Evolutionary conservation across 495 filamentous ascomycete species (phyloP).

Genomic region (Aspergillus kassunensis): DNA sequence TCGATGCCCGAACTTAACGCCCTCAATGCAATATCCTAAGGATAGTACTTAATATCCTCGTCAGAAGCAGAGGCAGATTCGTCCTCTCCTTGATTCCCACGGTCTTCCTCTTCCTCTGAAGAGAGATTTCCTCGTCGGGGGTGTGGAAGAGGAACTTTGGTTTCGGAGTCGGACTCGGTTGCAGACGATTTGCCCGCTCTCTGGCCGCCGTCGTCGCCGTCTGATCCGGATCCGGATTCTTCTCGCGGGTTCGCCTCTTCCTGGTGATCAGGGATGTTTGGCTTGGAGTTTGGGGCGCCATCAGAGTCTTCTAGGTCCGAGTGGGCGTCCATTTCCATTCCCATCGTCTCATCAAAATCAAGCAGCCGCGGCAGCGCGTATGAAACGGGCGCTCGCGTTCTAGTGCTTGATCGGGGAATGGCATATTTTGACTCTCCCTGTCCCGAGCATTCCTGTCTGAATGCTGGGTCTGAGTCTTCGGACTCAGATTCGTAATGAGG

Average conservation of each 20-base stretch:
- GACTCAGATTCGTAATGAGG: background rate
- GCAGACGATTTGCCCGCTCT: background rate
- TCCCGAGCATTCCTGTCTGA: background rate
- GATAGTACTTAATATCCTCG: no score
- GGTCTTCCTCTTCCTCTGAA: background rate
- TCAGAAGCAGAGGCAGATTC: no score
- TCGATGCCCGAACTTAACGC: no score
- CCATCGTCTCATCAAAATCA: background rate
- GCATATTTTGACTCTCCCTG: background rate
- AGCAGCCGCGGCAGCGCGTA: background rate
- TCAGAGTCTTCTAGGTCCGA: background rate
- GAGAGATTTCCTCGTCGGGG: background rate
- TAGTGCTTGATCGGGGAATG: background rate
- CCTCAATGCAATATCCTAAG: no score
- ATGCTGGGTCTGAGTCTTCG: conserved; percentile 1
- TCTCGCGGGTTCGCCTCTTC: background rate
- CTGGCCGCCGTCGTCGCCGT: background rate
- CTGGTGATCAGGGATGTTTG: background rate
- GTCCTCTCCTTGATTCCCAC: background rate
- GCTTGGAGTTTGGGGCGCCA: no score
- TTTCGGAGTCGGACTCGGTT: no score
- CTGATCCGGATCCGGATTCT: background rate
- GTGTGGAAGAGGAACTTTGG: background rate
- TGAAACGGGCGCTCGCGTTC: background rate
- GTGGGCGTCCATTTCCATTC: background rate